Conservation (phyloP, 129 eudicot species). For the Deinandra increscens region DNA sequence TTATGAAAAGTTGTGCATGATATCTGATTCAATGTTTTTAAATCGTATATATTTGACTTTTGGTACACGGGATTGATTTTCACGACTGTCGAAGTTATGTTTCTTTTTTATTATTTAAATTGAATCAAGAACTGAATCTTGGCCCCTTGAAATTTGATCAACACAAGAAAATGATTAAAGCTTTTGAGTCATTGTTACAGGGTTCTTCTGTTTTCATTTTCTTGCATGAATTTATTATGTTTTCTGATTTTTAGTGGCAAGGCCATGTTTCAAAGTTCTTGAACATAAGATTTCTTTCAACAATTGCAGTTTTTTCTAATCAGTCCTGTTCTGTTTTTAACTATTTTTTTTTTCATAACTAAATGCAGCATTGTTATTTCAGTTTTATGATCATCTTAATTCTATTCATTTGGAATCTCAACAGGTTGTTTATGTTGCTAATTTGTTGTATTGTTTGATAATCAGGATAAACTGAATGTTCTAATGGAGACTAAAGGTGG, state of each 20-base stretch:
- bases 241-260: background rate
- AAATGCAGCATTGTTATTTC: background rate
- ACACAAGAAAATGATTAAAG: background rate
- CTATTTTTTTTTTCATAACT: background rate
- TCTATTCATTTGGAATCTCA: background rate
- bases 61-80: background rate
- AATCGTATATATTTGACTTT: no score
- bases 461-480: constrained; percentile 63
- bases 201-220: background rate
- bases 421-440: background rate
- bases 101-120: background rate
- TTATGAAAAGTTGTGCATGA: no score
- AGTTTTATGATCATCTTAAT: no score
- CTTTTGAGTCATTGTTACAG: background rate
- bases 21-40: no score
- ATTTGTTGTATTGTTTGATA: background rate
- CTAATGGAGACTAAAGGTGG: constrained; percentile 98
- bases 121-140: background rate
- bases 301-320: background rate
- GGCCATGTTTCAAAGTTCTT: background rate
- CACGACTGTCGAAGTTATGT: background rate
- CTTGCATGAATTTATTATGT: background rate
- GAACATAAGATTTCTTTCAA: background rate
- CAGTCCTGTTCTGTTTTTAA: background rate
- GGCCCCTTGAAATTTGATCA: background rate